Conservation (phyloP, 1,284 basidiomycete species). For the Boletus albobrunnescens region DNA sequence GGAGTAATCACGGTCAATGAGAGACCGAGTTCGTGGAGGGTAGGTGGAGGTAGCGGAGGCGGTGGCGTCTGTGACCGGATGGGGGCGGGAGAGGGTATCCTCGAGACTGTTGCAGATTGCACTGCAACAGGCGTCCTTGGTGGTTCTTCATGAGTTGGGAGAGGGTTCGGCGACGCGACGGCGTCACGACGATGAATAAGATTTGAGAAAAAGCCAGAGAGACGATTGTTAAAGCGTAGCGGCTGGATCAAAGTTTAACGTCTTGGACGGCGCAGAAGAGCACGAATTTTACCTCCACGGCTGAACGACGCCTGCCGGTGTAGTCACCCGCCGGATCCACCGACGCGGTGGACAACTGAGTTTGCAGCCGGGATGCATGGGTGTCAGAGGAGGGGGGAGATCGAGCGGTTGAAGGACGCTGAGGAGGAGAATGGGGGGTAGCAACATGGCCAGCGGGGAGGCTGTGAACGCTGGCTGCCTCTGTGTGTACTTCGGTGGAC, state of each 20-base stretch:
- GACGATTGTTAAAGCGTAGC: slow-evolving; percentile 61
- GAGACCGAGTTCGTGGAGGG: slow-evolving; percentile 71
- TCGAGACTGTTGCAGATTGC: slow-evolving; percentile 35
- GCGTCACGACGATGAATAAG: slow-evolving; percentile 69
- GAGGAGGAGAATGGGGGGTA: slow-evolving; percentile 23
- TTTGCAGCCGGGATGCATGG: slow-evolving; percentile 23
- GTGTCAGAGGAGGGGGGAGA: slow-evolving; percentile 24
- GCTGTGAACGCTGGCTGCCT: slow-evolving; percentile 54
- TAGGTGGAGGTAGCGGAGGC: slow-evolving; percentile 63
- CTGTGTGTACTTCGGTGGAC: slow-evolving; percentile 31
- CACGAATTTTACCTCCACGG: slow-evolving; percentile 41
- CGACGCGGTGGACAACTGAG: slow-evolving; percentile 14
- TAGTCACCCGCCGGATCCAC: slow-evolving; percentile 23
- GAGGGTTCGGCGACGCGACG: slow-evolving; percentile 27
- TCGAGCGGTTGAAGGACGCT: slow-evolving; percentile 26
- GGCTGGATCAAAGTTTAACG: slow-evolving; percentile 33
- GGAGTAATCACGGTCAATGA: slow-evolving; percentile 62
- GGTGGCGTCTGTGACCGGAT: slow-evolving; percentile 62
- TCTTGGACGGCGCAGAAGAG: slow-evolving; percentile 17
- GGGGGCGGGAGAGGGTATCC: slow-evolving; percentile 49
- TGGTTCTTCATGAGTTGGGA: slow-evolving; percentile 30
- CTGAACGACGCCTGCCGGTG: slow-evolving; percentile 40
- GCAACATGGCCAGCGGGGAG: slow-evolving; percentile 54
- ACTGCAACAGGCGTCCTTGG: slow-evolving; percentile 20
- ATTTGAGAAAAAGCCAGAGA: slow-evolving; percentile 78